phyloP scores from a whole-genome alignment of 257 asterid species.

The Solanum bulbocastanum region DNA sequence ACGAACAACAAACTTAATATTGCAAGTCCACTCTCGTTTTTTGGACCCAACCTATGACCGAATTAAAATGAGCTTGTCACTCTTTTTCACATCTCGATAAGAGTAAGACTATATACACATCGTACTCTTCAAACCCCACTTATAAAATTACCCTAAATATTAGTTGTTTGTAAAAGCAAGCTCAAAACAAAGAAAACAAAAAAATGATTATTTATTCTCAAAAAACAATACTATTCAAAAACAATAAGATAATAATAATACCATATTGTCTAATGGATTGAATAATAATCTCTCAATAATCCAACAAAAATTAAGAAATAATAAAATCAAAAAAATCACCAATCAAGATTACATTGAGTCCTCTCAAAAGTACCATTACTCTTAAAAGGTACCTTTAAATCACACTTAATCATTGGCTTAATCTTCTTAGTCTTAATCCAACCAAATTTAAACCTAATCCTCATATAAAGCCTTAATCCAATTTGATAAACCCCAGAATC shows the following conservation, averaged over 20 bases:
- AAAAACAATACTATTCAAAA: not conserved
- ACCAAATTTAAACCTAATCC: conserved; percentile 35
- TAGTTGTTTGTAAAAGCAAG: not conserved
- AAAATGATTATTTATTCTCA: conserved; percentile 12
- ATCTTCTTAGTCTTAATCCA: conserved; percentile 33
- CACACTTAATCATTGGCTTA: conserved; percentile 68
- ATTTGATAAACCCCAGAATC: conserved; percentile 22
- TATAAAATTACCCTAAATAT: not conserved
- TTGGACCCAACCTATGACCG: not conserved
- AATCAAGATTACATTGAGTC: conserved; percentile 51
- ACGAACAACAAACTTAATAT: not conserved
- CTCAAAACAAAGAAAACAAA: not conserved
- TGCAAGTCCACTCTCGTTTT: not conserved
- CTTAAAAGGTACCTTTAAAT: conserved; percentile 44
- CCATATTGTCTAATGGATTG: not conserved
- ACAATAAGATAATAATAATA: not conserved
- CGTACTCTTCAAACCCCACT: not conserved
- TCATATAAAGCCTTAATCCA: conserved; percentile 41
- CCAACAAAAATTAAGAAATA: not conserved
- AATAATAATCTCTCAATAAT: not conserved
- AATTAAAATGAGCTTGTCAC: not conserved
- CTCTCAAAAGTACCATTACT: conserved; percentile 34
- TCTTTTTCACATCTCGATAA: not conserved
- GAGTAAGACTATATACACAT: not conserved
- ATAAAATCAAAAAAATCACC: conserved; percentile 24